A percentile compares a stretch with the other conserved stretches of the same genome.
Conservation (phyloP, 192 early-diverging fungal genomes). For the Linnemannia hyalina region DNA sequence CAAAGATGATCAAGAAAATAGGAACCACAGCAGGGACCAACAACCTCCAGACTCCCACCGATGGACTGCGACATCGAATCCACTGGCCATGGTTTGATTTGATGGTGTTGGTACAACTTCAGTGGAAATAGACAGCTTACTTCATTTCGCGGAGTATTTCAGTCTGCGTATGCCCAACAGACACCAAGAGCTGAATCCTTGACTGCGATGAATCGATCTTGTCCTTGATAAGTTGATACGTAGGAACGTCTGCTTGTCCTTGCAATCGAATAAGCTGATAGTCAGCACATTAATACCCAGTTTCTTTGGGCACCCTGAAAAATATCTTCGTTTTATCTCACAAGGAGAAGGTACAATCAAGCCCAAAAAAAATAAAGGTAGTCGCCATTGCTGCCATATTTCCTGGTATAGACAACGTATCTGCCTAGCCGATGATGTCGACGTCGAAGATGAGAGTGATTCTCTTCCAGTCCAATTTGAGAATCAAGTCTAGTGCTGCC, state of each 20-base stretch:
- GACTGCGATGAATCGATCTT: conserved; percentile 19
- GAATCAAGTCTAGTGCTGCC: conserved; percentile 48
- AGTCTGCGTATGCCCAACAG: not conserved
- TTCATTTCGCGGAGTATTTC: conserved; percentile 8
- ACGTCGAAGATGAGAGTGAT: conserved; percentile 54
- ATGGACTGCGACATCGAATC: too few relatives aligned
- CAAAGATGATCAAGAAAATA: too few relatives aligned
- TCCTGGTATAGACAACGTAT: conserved; percentile 18
- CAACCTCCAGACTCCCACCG: too few relatives aligned
- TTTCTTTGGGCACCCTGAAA: not conserved
- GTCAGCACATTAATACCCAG: conserved; percentile 3
- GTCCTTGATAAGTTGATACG: not conserved
- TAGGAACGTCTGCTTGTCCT: not conserved
- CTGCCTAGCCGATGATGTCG: conserved; percentile 54
- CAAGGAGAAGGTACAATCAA: not conserved
- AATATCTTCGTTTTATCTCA: conserved; percentile 2
- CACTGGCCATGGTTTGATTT: too few relatives aligned
- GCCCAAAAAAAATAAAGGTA: too few relatives aligned
- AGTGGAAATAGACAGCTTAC: not conserved
- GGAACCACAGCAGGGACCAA: too few relatives aligned
- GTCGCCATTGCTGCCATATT: too few relatives aligned
- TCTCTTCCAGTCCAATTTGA: conserved; percentile 53
- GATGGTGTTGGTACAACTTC: not conserved
- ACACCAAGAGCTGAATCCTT: conserved; percentile 21
- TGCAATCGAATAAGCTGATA: not conserved